A percentile compares a stretch with the other conserved stretches of the same genome.
Conservation (phyloP, 257 asterid genomes). For the Hygrophila difformis region DNA sequence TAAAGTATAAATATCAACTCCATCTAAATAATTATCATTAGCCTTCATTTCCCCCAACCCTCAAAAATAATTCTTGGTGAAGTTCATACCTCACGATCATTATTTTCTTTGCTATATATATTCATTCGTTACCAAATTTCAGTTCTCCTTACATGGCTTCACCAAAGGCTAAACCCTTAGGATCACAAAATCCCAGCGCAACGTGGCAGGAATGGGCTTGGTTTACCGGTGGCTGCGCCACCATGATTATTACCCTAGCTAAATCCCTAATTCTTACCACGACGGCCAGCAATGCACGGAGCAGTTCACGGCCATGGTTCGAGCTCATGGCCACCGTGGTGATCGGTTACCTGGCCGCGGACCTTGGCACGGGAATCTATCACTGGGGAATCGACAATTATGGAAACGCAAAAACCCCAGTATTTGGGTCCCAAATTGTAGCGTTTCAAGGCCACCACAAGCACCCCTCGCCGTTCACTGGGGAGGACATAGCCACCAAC, state of each 20-base stretch:
- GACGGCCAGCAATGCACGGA: too few relatives aligned
- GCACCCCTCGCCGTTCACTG: conserved; percentile 29
- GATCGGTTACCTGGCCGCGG: conserved; percentile 29
- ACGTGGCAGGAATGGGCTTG: conserved; percentile 14
- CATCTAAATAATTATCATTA: too few relatives aligned
- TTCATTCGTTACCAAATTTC: too few relatives aligned
- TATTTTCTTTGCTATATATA: too few relatives aligned
- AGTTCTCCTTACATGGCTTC: too few relatives aligned
- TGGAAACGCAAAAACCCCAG: conserved; percentile 26
- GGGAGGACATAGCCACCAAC: conserved; percentile 19
- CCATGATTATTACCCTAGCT: conserved; percentile 18
- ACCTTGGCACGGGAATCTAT: conserved; percentile 33
- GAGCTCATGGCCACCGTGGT: neutral
- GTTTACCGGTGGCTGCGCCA: conserved; percentile 25
- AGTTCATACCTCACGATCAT: too few relatives aligned
- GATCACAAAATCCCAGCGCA: too few relatives aligned
- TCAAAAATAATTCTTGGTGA: too few relatives aligned
- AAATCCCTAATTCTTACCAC: conserved; percentile 12
- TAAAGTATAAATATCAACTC: too few relatives aligned
- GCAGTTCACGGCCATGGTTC: conserved; percentile 14
- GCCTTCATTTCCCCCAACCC: too few relatives aligned
- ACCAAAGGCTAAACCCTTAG: too few relatives aligned
- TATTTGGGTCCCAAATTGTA: conserved; percentile 34
- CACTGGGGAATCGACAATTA: conserved; percentile 47
- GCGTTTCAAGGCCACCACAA: conserved; percentile 34